Percentiles rank a stretch among this genome's conserved stretches.
Evolutionary conservation across 768 basidiomycete genomes (phyloP).

Genomic region (Crucibulum laeve): DNA sequence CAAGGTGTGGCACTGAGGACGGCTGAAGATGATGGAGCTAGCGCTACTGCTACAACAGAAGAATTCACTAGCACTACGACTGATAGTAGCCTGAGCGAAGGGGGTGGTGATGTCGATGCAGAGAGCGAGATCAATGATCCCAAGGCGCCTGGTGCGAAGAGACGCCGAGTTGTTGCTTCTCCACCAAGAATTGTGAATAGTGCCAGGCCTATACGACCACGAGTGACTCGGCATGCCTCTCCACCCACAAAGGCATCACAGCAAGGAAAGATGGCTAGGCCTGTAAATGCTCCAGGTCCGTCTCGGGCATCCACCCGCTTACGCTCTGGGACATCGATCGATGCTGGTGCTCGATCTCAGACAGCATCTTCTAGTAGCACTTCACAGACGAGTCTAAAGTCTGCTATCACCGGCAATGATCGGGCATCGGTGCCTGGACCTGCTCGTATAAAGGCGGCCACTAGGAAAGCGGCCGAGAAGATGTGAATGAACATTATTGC

Average conservation of each 20-base stretch:
- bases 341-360: background rate
- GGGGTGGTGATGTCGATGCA: conserved; percentile 2
- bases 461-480: no score
- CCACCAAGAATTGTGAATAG: conserved; percentile 3
- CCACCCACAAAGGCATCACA: conserved; percentile 5
- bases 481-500: no score
- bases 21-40: no score
- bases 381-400: background rate
- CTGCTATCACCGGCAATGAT: background rate
- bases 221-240: conserved; percentile 9
- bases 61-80: no score
- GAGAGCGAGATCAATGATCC: conserved; percentile 14
- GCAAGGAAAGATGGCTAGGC: conserved; percentile 3
- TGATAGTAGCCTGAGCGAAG: background rate
- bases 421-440: background rate
- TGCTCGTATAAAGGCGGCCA: no score
- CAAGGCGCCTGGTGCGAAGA: conserved; percentile 22
- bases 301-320: background rate
- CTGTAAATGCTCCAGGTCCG: background rate
- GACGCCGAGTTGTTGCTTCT: conserved; percentile 23
- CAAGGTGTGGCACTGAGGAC: no score
- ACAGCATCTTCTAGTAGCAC: background rate
- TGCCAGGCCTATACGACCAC: conserved; percentile 7
- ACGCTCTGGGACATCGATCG: background rate
- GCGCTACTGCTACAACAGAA: no score